Conservation (phyloP, 306 rosid genomes). For the Quercus parvula region DNA sequence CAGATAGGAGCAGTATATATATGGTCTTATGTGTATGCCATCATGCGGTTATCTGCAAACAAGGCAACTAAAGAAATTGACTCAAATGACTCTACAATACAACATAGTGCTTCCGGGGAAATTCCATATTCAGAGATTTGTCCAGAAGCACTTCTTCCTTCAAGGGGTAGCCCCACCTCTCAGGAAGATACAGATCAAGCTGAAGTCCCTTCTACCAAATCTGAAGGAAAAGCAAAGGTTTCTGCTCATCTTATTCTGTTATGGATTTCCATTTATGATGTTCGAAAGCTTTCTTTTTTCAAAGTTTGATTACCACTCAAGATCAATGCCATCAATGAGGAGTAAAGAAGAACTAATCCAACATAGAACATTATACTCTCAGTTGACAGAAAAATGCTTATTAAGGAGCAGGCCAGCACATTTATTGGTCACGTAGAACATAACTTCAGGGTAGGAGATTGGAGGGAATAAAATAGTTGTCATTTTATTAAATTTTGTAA, state of each 20-base stretch:
- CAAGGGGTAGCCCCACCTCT: conserved; percentile 4
- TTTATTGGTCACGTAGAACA: background rate
- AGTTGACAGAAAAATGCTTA: no score
- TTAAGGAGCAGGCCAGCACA: no score
- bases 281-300: background rate
- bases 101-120: background rate
- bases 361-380: no score
- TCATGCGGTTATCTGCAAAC: conserved; percentile 28
- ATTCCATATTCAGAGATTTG: conserved; percentile 17
- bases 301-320: background rate
- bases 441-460: background rate
- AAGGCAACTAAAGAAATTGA: conserved; percentile 15
- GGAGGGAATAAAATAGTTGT: background rate
- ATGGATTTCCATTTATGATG: background rate
- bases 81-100: conserved; percentile 6
- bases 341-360: no score
- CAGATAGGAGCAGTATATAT: conserved; percentile 30
- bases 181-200: conserved; percentile 19
- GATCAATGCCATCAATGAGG: background rate
- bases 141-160: background rate
- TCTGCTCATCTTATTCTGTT: background rate
- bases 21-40: conserved; percentile 38
- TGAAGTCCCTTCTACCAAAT: conserved; percentile 20
- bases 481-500: no score
- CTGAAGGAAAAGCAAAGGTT: conserved; percentile 20